Percentiles rank a stretch among this genome's conserved stretches.
Evolutionary conservation across 352 stramenopile genomes (phyloP).

Genomic region (Lagenidium giganteum): DNA sequence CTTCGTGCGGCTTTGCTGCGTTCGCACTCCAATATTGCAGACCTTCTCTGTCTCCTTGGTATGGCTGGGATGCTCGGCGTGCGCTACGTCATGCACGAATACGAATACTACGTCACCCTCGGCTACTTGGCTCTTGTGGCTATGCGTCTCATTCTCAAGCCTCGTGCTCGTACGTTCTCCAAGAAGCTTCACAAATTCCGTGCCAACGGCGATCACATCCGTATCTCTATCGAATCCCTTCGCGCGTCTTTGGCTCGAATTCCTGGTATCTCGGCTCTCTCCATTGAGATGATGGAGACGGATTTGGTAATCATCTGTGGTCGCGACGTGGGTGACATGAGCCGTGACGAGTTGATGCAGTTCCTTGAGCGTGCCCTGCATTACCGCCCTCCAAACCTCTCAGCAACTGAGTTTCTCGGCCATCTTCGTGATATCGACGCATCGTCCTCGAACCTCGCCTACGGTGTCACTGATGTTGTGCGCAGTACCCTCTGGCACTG

Average conservation of each 20-base stretch:
- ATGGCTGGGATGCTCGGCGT: slow-evolving; percentile 51
- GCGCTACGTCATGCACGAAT: slow-evolving; percentile 44
- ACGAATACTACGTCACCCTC: slow-evolving; percentile 70
- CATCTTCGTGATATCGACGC: slow-evolving; percentile 84
- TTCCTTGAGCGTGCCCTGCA: slow-evolving; percentile 78
- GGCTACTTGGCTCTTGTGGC: slow-evolving; percentile 65
- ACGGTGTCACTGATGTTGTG: slow-evolving; percentile 74
- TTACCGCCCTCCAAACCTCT: slow-evolving; percentile 70
- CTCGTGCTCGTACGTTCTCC: slow-evolving; percentile 72
- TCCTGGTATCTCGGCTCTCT: slow-evolving; percentile 69
- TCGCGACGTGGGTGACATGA: slow-evolving; percentile 83
- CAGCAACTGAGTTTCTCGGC: slow-evolving; percentile 75
- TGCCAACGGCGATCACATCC: slow-evolving; percentile 80
- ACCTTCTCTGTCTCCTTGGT: slow-evolving; percentile 63
- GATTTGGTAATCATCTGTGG: slow-evolving; percentile 85
- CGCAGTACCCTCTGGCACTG: slow-evolving; percentile 78
- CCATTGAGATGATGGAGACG: slow-evolving; percentile 89
- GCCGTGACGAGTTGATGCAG: slow-evolving; percentile 80
- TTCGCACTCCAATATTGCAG: slow-evolving; percentile 79
- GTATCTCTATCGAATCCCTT: slow-evolving; percentile 82
- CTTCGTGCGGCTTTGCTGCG: slow-evolving; percentile 71
- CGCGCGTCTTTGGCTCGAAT: slow-evolving; percentile 74
- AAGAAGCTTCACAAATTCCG: slow-evolving; percentile 89
- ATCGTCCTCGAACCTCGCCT: slow-evolving; percentile 62
- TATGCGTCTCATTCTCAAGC: slow-evolving; percentile 80